Evolutionary conservation across 148 eudicot genomes (phyloP), one percentile per base, ranked within the genome.

Genomic region (Pharnaceum exiguum): DNA sequence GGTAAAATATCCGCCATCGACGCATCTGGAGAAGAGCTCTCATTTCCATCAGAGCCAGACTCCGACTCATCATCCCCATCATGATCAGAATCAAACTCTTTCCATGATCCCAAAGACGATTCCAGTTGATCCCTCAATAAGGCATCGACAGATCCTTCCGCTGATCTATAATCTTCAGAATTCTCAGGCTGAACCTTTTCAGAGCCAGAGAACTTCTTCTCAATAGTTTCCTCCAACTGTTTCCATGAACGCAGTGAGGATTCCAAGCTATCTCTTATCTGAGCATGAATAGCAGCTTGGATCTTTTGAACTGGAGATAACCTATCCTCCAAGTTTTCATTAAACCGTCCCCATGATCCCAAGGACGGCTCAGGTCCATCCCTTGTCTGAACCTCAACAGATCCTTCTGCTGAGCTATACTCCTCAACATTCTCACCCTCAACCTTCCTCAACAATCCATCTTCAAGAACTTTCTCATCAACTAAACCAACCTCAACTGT

Each of bases 1-100:
- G 86, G 95, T 33, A 80, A 73, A 44, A 86, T 86, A 51, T 83
- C 89, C 51, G 89, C 84, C 87, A 83, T 69, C 19, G 95, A 86
- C 44, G 95, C 89, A 62, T 83, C 95, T 6, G 87, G 89, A 52
- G 95, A 83, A 23, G 95, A 86, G 68, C 95, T 83, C 79, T 86
- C 95, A 24, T 78, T 81, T 16, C 80, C 73, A 63, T 80, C 86
- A 46, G 95, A 86, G 22, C 65, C 89, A 55, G 68, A 78, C 72
- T 83, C 84, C 2, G 56, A 73, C 33, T 77, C 78, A 47, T 76
- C 74, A 5, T 65, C 62, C 17, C 55, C 67, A 18, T 59, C 78
- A 24, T 71, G 75, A 26, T 68, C 72, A 65, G 71, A 78, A 37
- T 65, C 71, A 43, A 72, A 40, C 46, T 70, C 71, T 62, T 69